Conservation (phyloP, 2,329 filamentous ascomycete species). For the Hypoxylon sp. region DNA sequence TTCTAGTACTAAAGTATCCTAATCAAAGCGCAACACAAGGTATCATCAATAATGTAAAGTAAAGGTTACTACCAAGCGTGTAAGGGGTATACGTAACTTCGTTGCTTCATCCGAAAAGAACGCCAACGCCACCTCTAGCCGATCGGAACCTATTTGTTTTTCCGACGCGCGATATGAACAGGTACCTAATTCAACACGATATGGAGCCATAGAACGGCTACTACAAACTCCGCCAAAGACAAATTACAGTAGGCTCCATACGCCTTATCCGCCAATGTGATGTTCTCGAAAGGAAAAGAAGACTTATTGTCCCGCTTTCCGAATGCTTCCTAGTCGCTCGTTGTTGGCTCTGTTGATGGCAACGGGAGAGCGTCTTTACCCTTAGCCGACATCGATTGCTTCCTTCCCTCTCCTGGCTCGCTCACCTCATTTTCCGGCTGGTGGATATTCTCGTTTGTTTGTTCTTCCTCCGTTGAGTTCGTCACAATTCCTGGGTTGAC, state of each 20-base stretch:
- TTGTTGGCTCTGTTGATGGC: neutral
- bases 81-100: constrained; percentile 12
- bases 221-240: neutral
- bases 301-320: neutral
- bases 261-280: neutral
- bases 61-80: neutral
- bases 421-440: neutral
- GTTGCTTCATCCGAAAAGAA: constrained; percentile 9
- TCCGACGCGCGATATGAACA: neutral
- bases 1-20: neutral
- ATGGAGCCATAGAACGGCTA: neutral
- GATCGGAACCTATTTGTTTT: neutral
- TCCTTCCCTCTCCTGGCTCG: neutral
- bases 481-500: neutral
- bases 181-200: no score
- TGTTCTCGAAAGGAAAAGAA: neutral
- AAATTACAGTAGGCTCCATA: neutral
- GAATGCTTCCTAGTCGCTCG: neutral
- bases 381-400: neutral
- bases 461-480: neutral
- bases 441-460: neutral
- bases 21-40: neutral
- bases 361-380: neutral
- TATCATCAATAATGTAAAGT: neutral
- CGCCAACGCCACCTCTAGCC: neutral